Evolutionary conservation across 1,284 basidiomycete species (phyloP), one percentile per base, ranked within the genome.

Genomic region (Trichosporon coremiiforme): DNA sequence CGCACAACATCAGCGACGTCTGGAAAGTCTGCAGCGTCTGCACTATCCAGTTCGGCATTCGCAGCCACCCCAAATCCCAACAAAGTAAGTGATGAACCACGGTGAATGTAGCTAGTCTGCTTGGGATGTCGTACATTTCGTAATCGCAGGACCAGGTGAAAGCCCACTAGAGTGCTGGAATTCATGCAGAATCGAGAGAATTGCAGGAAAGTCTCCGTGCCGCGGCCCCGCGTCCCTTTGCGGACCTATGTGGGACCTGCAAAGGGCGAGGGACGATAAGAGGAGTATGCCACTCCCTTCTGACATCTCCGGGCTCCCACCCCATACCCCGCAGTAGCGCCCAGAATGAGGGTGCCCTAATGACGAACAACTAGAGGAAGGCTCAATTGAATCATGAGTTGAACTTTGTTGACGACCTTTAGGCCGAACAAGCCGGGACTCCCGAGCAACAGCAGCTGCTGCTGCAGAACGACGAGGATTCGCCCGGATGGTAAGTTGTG

Each of bases 161-260:
- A 62, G 31, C 57, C 57, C 57, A 62, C 17, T 33, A n/a, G 31
- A 33, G 29, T 33, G 9, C 17, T 35, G 57, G 31, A 62, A 62
- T 62, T 62, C 15, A 33, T 2, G n/a, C 20, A 35, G 31, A 33
- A n/a, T n/a, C 29, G 17, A 17, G 15, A n/a, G 31, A 62, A 62
- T 62, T 62, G 57, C 29, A 33, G 17, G 57, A 33, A 31, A 62
- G 57, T 60, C 17, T 62, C 31, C 57, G 17, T 62, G 31, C 57
- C 57, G 57, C 57, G 57, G 57, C 57, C 53, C 53, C 13, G 17
- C 29, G 57, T n/a, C 17, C 31, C 17, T 33, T 33, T 33, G 31
- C 29, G 5, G 20, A 9, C 20, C 50, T 25, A 25, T 38, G 20
- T 22, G 50, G 20, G 50, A 13, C 20, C 22, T 53, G 20, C 20